A percentile compares a stretch with the other conserved stretches of the same genome.
Conservation (phyloP, 2,329 filamentous ascomycete species). For the Venturiaceae sp. region DNA sequence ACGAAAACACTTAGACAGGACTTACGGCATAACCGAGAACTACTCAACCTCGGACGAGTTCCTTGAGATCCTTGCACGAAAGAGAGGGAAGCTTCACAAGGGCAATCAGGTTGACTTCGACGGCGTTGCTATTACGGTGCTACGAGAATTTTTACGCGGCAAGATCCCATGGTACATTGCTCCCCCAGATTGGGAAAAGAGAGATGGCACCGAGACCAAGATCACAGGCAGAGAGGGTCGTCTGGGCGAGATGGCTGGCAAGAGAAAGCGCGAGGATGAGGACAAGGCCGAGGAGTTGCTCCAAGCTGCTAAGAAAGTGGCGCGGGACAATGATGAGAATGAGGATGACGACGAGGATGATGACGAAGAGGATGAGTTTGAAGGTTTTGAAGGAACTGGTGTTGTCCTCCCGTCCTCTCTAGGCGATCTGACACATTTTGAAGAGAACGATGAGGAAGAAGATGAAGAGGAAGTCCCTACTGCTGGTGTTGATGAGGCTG, state of each 20-base stretch:
- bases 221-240: conserved; percentile 66
- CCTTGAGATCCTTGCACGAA: conserved; percentile 76
- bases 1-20: conserved; percentile 79
- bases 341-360: conserved; percentile 19
- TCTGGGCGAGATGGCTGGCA: conserved; percentile 66
- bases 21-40: conserved; percentile 61
- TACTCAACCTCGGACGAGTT: conserved; percentile 74
- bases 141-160: conserved; percentile 92
- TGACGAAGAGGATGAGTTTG: conserved; percentile 17
- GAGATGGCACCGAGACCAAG: conserved; percentile 41
- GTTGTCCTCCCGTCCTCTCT: conserved; percentile 12
- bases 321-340: conserved; percentile 24
- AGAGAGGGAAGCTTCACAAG: conserved; percentile 75
- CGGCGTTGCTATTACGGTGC: conserved; percentile 89
- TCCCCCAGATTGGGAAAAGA: conserved; percentile 54
- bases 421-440: conserved; percentile 11
- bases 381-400: conserved; percentile 22
- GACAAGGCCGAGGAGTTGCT: conserved; percentile 7
- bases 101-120: conserved; percentile 94
- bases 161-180: conserved; percentile 96
- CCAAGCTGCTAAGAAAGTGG: conserved; percentile 33
- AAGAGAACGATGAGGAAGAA: conserved; percentile 13
- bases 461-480: background rate
- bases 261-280: conserved; percentile 53
- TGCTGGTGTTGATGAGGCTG: background rate